Conservation (phyloP, 2,329 filamentous ascomycete species). For the Fusarium anthophilum region DNA sequence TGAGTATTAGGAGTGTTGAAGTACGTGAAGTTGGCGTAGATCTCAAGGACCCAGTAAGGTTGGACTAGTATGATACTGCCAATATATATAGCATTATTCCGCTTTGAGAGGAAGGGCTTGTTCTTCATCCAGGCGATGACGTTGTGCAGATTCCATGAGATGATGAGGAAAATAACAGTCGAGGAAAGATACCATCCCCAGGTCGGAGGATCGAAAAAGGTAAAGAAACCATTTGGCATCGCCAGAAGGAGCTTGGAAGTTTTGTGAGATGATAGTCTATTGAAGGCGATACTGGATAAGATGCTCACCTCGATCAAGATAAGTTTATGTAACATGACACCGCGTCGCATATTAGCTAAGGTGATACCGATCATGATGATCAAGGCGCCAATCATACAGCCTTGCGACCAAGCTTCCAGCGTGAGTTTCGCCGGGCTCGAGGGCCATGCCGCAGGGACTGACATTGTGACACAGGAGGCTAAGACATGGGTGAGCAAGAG, state of each 20-base stretch:
- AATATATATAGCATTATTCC: conserved; percentile 65
- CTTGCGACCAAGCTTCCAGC: conserved; percentile 59
- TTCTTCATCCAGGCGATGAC: conserved; percentile 75
- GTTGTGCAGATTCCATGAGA: conserved; percentile 72
- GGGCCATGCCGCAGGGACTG: conserved; percentile 15
- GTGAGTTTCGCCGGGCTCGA: conserved; percentile 33
- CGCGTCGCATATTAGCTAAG: conserved; percentile 58
- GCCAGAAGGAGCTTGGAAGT: conserved; percentile 60
- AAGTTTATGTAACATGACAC: conserved; percentile 59
- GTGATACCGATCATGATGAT: conserved; percentile 60
- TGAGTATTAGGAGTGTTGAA: conserved; percentile 63
- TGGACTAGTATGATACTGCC: conserved; percentile 66
- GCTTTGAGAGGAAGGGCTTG: conserved; percentile 64
- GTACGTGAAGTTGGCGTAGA: conserved; percentile 72
- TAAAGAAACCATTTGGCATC: conserved; percentile 66
- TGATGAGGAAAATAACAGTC: conserved; percentile 68
- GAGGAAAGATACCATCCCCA: conserved; percentile 72
- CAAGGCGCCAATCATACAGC: conserved; percentile 58
- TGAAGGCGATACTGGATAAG: neutral
- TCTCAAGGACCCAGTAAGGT: conserved; percentile 72
- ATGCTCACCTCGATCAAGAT: conserved; percentile 57
- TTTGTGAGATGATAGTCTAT: neutral
- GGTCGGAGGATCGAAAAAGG: conserved; percentile 60
- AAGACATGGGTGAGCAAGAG: neutral
- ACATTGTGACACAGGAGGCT: neutral